Evolutionary conservation across 257 asterid species (phyloP), one percentile per base, ranked within the genome.

Genomic region (Solanum chilense): DNA sequence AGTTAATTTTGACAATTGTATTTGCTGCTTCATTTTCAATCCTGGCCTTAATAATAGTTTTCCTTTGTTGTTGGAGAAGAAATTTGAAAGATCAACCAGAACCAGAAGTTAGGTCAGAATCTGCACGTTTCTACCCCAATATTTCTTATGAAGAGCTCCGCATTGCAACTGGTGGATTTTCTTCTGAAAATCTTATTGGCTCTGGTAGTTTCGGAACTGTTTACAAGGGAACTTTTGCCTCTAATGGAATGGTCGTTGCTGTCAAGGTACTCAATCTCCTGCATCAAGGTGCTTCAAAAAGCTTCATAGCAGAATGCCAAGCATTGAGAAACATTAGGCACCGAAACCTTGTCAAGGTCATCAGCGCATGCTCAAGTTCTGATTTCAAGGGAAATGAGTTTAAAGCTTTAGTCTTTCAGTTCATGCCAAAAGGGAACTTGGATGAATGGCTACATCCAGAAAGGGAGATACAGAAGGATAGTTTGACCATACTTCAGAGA

Each of bases 341-440:
- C 82, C 77, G 89, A 41, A 90, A 92, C 88, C 94, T 93, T n/a
- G 93, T 91, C 37, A 93, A 89, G 90, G 89, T 93, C 85, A 86
- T 92, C 39, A 93, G 93, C 5, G 91, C 92, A 83, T 92, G 96
- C 89, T 93, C 96, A 12, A 90, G 94, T 62, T 68, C 81, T 37
- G 93, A 92, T 89, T 92, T 81, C 25, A 75, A 71, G 12, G 92
- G 94, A 71, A 86, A 91, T 68, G 94, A 90, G 33, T 93, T 92
- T 44, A 91, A 92, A 86, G 95, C 96, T 35, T 84, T 92, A 7
- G 89, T 92, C 2, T 93, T 88, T 42, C 85, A 86, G 86, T 89
- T 88, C 52, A 90, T 93, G 94, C 58, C 92, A n/a, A 92, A 93
- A 45, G 93, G 94, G 86, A 93, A 91, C 87, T 85, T 93, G 84